Evolutionary conservation across 768 basidiomycete genomes (phyloP).

Genomic region (Rubroboletus satanas): DNA sequence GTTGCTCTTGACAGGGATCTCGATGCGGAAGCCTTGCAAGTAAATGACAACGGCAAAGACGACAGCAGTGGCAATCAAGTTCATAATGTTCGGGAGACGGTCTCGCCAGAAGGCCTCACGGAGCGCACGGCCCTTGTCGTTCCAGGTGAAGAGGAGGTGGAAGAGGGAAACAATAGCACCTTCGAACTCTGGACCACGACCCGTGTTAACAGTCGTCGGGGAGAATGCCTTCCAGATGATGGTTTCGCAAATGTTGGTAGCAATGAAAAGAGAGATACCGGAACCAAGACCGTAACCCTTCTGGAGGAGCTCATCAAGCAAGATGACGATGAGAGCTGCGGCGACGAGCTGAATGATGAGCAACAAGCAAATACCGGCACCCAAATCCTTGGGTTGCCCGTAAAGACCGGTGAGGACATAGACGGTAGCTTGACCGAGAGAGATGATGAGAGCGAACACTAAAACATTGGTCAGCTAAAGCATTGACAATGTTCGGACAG

Average conservation of each 20-base stretch:
- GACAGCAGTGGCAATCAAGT: constrained; percentile 84
- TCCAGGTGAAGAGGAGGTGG: constrained; percentile 97
- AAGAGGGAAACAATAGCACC: constrained; percentile 94
- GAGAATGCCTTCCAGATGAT: constrained; percentile 99
- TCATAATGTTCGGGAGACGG: constrained; percentile 96
- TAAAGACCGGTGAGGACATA: constrained; percentile 97
- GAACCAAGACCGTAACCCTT: constrained; percentile 99
- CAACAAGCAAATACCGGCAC: constrained; percentile 94
- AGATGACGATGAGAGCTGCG: constrained; percentile 93
- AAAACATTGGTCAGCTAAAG: background rate
- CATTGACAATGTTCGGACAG: background rate
- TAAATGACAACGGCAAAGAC: constrained; percentile 97
- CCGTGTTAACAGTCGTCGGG: constrained; percentile 96
- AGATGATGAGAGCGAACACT: constrained; percentile 97
- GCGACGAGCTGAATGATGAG: constrained; percentile 94
- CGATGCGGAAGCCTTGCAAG: constrained; percentile 97
- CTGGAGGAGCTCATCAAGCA: constrained; percentile 97
- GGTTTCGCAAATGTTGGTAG: constrained; percentile 99
- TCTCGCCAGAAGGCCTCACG: constrained; percentile 99
- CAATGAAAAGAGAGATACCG: constrained; percentile 98
- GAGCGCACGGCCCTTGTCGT: constrained; percentile 95
- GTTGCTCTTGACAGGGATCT: constrained; percentile 97
- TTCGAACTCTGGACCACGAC: constrained; percentile 96
- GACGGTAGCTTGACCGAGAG: constrained; percentile 94
- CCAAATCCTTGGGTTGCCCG: constrained; percentile 88